These are phyloP conservation scores for Pisolithus microcarpus DNA, from an alignment of 768 basidiomycete genomes.

Conservation along the genomic window DNA sequence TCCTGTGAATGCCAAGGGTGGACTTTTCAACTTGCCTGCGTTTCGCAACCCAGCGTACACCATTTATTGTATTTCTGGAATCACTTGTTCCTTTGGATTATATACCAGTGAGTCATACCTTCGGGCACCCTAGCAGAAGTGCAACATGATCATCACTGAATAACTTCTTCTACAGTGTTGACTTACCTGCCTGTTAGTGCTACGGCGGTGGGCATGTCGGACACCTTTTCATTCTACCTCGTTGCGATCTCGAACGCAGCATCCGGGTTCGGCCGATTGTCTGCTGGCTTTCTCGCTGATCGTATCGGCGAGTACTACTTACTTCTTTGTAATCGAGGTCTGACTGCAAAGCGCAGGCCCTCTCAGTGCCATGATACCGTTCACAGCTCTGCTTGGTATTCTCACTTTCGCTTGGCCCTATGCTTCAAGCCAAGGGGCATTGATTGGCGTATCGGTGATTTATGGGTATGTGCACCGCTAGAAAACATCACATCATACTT, in stretches of 20 bases:
- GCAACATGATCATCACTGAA: background rate
- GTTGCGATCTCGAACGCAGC: conserved; percentile 62
- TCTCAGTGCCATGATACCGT: conserved; percentile 63
- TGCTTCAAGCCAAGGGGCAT: conserved; percentile 33
- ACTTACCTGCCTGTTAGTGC: conserved; percentile 50
- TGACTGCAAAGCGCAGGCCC: conserved; percentile 34
- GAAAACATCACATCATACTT: no score
- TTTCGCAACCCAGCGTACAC: conserved; percentile 44
- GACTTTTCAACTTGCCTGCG: conserved; percentile 48
- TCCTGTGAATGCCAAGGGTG: conserved; percentile 45
- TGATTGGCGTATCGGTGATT: conserved; percentile 48
- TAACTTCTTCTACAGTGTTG: conserved; percentile 35
- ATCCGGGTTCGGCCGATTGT: conserved; percentile 55
- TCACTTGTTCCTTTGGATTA: conserved; percentile 57
- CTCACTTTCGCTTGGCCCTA: conserved; percentile 71
- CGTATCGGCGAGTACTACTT: conserved; percentile 31
- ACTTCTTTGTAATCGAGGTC: background rate
- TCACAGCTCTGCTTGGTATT: conserved; percentile 46
- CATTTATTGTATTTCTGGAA: conserved; percentile 50
- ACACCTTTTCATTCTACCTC: conserved; percentile 54
- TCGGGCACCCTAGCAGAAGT: background rate
- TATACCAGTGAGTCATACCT: conserved; percentile 46
- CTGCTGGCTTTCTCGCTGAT: conserved; percentile 49
- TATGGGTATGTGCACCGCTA: conserved; percentile 47
- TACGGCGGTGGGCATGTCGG: conserved; percentile 28